Evolutionary conservation across 2,329 filamentous ascomycete species (phyloP).

Genomic region (Passalora sequoiae): DNA sequence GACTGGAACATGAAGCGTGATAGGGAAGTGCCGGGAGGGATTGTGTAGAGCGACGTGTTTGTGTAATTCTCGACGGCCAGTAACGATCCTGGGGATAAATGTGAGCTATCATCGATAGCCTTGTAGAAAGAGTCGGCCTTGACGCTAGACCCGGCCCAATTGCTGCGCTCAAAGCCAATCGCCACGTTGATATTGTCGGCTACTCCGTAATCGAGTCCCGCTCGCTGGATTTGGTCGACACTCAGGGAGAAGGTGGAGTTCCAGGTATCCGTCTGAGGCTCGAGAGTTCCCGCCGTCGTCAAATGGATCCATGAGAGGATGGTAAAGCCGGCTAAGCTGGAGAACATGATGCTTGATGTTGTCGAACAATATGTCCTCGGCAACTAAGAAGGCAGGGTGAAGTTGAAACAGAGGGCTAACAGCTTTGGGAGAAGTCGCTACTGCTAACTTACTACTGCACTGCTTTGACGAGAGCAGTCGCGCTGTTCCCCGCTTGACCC

Average conservation of each 20-base stretch:
- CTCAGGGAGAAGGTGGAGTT: slow-evolving; percentile 25
- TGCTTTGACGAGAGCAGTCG: no score
- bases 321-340: no score
- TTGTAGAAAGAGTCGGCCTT: slow-evolving; percentile 40
- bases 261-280: slow-evolving; percentile 22
- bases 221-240: slow-evolving; percentile 17
- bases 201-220: slow-evolving; percentile 17
- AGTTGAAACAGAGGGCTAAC: no score
- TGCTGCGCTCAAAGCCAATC: slow-evolving; percentile 27
- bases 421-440: no score
- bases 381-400: no score
- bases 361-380: no score
- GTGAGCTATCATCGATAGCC: slow-evolving; percentile 21
- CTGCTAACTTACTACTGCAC: no score
- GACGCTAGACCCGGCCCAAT: slow-evolving; percentile 25
- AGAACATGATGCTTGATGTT: no score
- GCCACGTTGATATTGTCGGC: slow-evolving; percentile 25
- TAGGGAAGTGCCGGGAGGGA: slow-evolving; percentile 41
- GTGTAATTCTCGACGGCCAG: slow-evolving; percentile 41
- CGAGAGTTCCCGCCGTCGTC: no score
- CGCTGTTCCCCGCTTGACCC: no score
- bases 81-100: slow-evolving; percentile 32
- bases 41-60: slow-evolving; percentile 36
- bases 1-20: slow-evolving; percentile 49
- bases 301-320: no score